Base-by-base conservation (phyloP, 305 asterid species). In the Plantago coronopus region DNA sequence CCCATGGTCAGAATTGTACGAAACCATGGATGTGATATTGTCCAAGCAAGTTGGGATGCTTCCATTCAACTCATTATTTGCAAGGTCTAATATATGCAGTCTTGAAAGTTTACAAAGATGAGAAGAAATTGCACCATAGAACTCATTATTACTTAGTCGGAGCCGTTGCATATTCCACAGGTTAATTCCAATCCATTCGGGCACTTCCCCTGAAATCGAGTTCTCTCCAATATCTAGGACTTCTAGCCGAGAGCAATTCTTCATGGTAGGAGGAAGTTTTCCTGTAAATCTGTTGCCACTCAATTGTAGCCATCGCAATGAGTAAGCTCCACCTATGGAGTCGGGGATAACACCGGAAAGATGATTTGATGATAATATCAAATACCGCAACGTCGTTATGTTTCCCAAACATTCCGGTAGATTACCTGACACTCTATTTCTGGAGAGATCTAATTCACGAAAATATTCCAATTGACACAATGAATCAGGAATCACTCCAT, bases 151-250 rank as follows among this genome's bases (percentile, higher is more conserved):
- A 10, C 25, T 48, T 48, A 48, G 27, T 25, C 54, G 17, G 18
- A 48, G 25, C 19, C 1, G 15, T 48, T 19, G 0, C 54, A 19
- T 19, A 1, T 19, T 19, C 22, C n/a, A n/a, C n/a, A n/a, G n/a
- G n/a, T n/a, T n/a, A n/a, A n/a, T n/a, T 19, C 54, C 21, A n/a
- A 48, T 19, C 54, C 27, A 48, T 48, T 48, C 22, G 54, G 22
- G 54, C 22, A 48, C 6, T 19, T 15, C 9, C 22, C 54, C 22
- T 8, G 29, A 19, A n/a, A 5, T 13, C 8, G 10, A 8, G 27
- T 18, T 48, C 3, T 48, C 19, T 45, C 51, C 51, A 47, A 47
- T 17, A 47, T 47, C 51, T n/a, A 47, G 51, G 6, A 17, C 8
- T 47, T 10, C 5, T 20, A 46, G 11, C 7, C 1, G 1, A 6